These are phyloP conservation scores for Astragalus membranaceus DNA, from an alignment of 306 rosid species.

Conservation along the genomic window DNA sequence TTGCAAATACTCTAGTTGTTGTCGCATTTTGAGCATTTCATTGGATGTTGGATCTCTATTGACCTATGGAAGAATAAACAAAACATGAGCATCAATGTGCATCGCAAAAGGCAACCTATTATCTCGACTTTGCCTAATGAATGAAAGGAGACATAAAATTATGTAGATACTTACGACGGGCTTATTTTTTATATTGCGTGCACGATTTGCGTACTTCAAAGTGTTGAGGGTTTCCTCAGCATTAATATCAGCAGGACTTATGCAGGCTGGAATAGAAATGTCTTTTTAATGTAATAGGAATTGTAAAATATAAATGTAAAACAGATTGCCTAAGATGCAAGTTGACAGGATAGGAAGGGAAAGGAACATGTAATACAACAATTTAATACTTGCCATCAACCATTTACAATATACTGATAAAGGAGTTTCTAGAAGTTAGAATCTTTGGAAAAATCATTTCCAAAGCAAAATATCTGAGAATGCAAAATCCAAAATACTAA, in stretches of 20 bases:
- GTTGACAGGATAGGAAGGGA: background rate
- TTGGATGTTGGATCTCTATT: slow-evolving; percentile 92
- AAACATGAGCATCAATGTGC: slow-evolving; percentile 16
- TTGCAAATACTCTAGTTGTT: slow-evolving; percentile 81
- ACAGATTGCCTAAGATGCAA: background rate
- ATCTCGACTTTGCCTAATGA: slow-evolving; percentile 12
- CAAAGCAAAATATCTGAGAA: background rate
- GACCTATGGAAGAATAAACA: slow-evolving; percentile 44
- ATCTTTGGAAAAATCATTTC: slow-evolving; percentile 8
- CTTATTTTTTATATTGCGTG: slow-evolving; percentile 91
- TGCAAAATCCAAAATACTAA: background rate
- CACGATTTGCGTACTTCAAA: slow-evolving; percentile 92
- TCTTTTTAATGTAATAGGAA: slow-evolving; percentile 6
- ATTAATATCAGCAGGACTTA: slow-evolving; percentile 97
- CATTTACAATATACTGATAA: background rate
- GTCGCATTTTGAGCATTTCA: slow-evolving; percentile 97
- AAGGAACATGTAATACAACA: background rate
- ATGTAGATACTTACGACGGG: slow-evolving; percentile 65
- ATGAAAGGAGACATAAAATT: background rate
- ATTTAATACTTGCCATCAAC: background rate
- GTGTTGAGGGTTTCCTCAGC: slow-evolving; percentile 98
- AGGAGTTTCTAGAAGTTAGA: slow-evolving; percentile 6
- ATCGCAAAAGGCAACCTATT: slow-evolving; percentile 1
- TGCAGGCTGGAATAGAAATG: slow-evolving; percentile 60
- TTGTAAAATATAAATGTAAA: background rate